Evolutionary conservation across 1,139 yeast species (phyloP), one percentile per base, ranked within the genome.

Genomic region (Protomyces lactucae-debilis): DNA sequence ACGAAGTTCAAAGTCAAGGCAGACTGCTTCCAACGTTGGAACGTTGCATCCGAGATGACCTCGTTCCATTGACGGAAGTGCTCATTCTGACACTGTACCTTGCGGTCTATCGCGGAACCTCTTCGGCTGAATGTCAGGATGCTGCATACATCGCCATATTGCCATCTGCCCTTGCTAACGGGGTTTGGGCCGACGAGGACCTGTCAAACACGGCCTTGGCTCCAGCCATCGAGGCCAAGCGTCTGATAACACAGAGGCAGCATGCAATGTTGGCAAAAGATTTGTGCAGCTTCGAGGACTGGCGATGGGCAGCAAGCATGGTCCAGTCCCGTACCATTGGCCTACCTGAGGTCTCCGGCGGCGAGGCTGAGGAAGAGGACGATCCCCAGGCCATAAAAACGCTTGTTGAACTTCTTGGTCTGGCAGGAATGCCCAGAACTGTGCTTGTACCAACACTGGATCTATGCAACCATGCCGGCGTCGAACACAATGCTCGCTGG

Each of bases 271-370:
- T 59, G n/a, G 63, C 52, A n/a, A 39, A 39, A 18, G 6, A 18
- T 9, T 16, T 52, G 36, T 52, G 52, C 54, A 12, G 39, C 23
- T 52, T 59, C 21, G 52, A 52, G 43, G n/a, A 48, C 16, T 59
- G 63, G 63, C 32, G 43, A 35, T 59, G 63, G 63, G 57, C 63
- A 25, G 63, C 53, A 5, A 25, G 52, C 14, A 59, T 59, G 32
- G 43, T 59, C 6, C 54, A 55, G n/a, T 52, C 57, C 12, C 52
- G 63, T 18, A 51, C 56, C 18, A 52, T 59, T 14, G 63, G 57
- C 3, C 23, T 59, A 8, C 52, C 57, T 12, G 63, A 59, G 12
- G 28, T n/a, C 6, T 4, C 5, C 14, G 4, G 8, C 16, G 23
- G 10, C 12, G 12, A 16, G 12, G 16, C 5, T 37, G 14, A 9